Conservation (phyloP, 2,329 filamentous ascomycete genomes). For the Stylonectria norvegica region DNA sequence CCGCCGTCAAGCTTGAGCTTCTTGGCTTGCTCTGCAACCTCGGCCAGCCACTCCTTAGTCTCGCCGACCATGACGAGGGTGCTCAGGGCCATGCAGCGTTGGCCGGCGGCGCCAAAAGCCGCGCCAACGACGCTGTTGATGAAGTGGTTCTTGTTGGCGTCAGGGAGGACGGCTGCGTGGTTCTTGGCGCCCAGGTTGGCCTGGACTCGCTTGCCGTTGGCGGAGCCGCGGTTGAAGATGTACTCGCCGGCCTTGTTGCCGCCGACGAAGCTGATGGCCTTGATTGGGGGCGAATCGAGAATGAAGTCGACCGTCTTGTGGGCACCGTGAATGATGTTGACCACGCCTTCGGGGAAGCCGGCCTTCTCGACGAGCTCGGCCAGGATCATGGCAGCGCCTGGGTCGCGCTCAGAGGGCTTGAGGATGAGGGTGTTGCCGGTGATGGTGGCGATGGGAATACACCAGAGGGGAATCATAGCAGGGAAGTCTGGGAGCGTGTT, state of each 20-base stretch:
- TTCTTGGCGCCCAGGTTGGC: constrained; percentile 88
- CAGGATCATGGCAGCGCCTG: constrained; percentile 80
- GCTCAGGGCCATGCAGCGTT: constrained; percentile 83
- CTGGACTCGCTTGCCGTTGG: constrained; percentile 84
- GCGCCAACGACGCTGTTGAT: constrained; percentile 80
- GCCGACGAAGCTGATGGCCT: constrained; percentile 82
- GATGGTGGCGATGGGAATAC: constrained; percentile 77
- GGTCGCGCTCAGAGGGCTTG: constrained; percentile 84
- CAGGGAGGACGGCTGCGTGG: constrained; percentile 78
- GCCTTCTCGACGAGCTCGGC: constrained; percentile 76
- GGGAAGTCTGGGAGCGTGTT: constrained; percentile 66
- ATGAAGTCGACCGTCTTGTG: constrained; percentile 83
- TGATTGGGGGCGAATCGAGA: constrained; percentile 79
- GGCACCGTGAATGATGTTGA: constrained; percentile 80
- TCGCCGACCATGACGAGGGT: constrained; percentile 81
- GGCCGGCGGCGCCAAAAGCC: constrained; percentile 79
- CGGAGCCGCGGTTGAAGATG: constrained; percentile 74
- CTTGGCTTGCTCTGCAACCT: constrained; percentile 74
- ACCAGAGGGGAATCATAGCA: constrained; percentile 92
- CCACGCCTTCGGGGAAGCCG: constrained; percentile 75
- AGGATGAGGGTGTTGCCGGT: constrained; percentile 81
- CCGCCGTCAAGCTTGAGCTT: constrained; percentile 72
- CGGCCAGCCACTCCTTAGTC: constrained; percentile 77
- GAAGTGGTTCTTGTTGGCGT: constrained; percentile 88
- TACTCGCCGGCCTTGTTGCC: constrained; percentile 87